Base-by-base conservation (phyloP, 208 protist genomes). In the Trypanosoma cruzi region DNA sequence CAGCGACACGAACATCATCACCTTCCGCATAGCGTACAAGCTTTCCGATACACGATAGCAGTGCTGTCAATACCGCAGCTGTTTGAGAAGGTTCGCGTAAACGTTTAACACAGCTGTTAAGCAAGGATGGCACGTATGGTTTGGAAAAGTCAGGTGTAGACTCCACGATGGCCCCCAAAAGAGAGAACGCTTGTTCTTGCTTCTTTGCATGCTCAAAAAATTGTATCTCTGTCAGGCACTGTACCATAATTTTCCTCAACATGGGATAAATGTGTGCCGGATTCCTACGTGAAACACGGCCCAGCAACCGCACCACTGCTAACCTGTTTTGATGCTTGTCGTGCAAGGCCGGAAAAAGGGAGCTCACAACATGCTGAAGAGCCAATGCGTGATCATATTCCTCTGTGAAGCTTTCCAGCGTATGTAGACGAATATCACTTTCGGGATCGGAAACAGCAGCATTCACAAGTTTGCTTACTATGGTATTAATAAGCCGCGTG, bases 401-500 rank as follows among this genome's bases (percentile, higher is more conserved):
- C 18, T 67, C 58, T 8, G 84, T 92, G 59, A 97, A 86, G 40
- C 71, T 82, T 60, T 92, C 81, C 7, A 97, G 69, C 16, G 87
- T 95, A 78, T 93, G 81, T 46, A 97, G 76, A 29, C 92, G 84
- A 57, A 97, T 94, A 71, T 94, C 86, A 74, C 92, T 94, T 70
- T 95, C 88, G 14, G 86, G 79, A 71, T 97, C 92, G 28, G 89
- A 85, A 48, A 97, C 89, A 16, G 92, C 89, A n/a, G 85, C 86
- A 67, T 86, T 89, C 37, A 93, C 84, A 44, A 97, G 82, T 68
- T 88, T 84, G 37, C 74, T 73, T 52, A 94, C 78, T 11, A 97
- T 83, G 4, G 77, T 83, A 52, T 85, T 88, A 48, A 97, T 72
- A n/a, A 97, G 73, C 4, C 80, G 64, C 50, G 86, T 88, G 86